A percentile compares a stretch with the other conserved stretches of the same genome.
phyloP scores from a whole-genome alignment of 1,284 basidiomycete genomes.

The Ganoderma multipileum region DNA sequence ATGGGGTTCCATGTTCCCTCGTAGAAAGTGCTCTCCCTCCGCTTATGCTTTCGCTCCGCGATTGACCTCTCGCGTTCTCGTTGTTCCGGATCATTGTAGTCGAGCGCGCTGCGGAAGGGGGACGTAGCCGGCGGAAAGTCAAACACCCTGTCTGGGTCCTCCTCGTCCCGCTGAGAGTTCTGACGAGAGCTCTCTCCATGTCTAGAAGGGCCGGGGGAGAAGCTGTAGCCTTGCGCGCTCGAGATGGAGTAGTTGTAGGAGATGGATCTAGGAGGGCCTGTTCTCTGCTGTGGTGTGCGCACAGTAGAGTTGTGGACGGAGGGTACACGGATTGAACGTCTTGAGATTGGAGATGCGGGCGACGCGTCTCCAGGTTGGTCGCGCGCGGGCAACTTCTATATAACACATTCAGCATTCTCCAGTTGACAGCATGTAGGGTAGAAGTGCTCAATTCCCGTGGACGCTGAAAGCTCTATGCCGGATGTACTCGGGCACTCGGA shows the following conservation, averaged over 20 bases:
- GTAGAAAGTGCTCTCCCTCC: conserved; percentile 53
- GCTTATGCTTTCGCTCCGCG: conserved; percentile 62
- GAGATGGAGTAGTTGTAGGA: conserved; percentile 66
- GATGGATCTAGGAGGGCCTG: conserved; percentile 77
- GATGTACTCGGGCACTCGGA: no score
- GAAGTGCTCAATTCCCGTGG: no score
- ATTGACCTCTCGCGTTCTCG: conserved; percentile 49
- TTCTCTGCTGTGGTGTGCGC: conserved; percentile 67
- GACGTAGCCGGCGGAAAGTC: conserved; percentile 41
- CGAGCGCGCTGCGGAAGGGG: conserved; percentile 69
- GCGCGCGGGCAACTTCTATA: neutral
- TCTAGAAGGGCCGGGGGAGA: conserved; percentile 40
- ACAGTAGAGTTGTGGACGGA: conserved; percentile 19
- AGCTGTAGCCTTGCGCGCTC: conserved; percentile 45
- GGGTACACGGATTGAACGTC: conserved; percentile 13
- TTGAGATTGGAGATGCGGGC: conserved; percentile 21
- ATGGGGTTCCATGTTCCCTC: conserved; percentile 58
- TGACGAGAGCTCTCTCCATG: conserved; percentile 29
- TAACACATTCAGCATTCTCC: neutral
- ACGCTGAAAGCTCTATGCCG: no score
- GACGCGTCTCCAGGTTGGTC: conserved; percentile 14
- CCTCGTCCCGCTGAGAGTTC: conserved; percentile 22
- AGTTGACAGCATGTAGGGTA: neutral
- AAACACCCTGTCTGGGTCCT: conserved; percentile 42
- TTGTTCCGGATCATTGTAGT: conserved; percentile 48